phyloP scores from a whole-genome alignment of 2,329 filamentous ascomycete species.

The Alternaria solani region DNA sequence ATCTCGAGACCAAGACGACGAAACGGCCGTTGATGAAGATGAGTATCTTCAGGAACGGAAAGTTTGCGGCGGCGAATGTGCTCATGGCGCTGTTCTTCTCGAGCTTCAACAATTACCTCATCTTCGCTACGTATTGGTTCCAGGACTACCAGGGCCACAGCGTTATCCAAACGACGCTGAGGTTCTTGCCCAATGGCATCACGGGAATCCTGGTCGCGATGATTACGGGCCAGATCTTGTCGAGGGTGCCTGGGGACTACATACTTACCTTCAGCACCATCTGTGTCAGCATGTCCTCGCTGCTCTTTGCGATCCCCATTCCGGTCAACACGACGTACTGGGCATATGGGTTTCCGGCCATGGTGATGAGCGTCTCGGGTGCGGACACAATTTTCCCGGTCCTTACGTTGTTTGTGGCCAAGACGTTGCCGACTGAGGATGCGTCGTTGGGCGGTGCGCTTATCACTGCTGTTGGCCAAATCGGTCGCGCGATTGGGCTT shows the following conservation, averaged over 20 bases:
- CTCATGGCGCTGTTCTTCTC: constrained; percentile 73
- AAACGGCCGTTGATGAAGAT: constrained; percentile 71
- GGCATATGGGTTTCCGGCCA: constrained; percentile 71
- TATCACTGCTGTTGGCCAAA: constrained; percentile 71
- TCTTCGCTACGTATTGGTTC: constrained; percentile 75
- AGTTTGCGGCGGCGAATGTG: constrained; percentile 69
- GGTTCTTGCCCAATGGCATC: constrained; percentile 72
- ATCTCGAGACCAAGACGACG: constrained; percentile 62
- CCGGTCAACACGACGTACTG: constrained; percentile 69
- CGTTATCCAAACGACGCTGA: constrained; percentile 71
- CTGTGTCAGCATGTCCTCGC: constrained; percentile 62
- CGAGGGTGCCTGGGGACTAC: constrained; percentile 65
- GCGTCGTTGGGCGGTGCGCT: constrained; percentile 73
- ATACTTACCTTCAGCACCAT: constrained; percentile 67
- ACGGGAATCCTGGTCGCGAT: constrained; percentile 66
- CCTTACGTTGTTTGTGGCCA: constrained; percentile 71
- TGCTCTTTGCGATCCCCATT: constrained; percentile 72
- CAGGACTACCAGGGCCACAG: constrained; percentile 71
- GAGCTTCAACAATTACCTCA: constrained; percentile 72
- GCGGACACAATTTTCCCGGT: constrained; percentile 73
- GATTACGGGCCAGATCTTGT: constrained; percentile 53
- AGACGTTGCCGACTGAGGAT: constrained; percentile 67
- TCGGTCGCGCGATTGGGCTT: constrained; percentile 71
- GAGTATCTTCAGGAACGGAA: constrained; percentile 67
- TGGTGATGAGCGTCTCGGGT: constrained; percentile 70